phyloP scores from a whole-genome alignment of 208 protist genomes.

The Leishmania guyanensis region DNA sequence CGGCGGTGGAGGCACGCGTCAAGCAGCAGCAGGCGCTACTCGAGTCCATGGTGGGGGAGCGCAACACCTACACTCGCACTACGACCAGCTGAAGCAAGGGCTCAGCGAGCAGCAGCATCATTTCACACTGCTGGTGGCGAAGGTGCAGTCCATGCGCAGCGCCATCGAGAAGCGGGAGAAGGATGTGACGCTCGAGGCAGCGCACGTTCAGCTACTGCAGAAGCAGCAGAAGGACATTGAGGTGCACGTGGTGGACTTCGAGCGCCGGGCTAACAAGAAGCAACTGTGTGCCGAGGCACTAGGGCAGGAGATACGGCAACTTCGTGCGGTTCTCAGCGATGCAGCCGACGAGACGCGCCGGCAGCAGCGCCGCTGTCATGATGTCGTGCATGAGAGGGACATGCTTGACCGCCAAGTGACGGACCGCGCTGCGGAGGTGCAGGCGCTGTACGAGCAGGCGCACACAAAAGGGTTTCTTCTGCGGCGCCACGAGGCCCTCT shows the following conservation, averaged over 20 bases:
- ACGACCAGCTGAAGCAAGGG: slow-evolving; percentile 94
- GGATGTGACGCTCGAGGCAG: slow-evolving; percentile 45
- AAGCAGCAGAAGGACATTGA: slow-evolving; percentile 59
- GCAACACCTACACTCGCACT: slow-evolving; percentile 97
- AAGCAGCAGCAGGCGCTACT: slow-evolving; percentile 83
- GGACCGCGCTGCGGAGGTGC: slow-evolving; percentile 94
- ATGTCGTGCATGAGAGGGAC: slow-evolving; percentile 95
- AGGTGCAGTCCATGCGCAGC: slow-evolving; percentile 92
- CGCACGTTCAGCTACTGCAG: slow-evolving; percentile 44
- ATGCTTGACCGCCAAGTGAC: slow-evolving; percentile 94
- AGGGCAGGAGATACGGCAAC: slow-evolving; percentile 85
- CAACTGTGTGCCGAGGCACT: slow-evolving; percentile 44
- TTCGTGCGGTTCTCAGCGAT: slow-evolving; percentile 93
- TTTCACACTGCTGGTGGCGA: slow-evolving; percentile 95
- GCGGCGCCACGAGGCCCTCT: slow-evolving; percentile 94
- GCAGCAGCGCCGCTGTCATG: slow-evolving; percentile 92
- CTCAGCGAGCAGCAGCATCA: slow-evolving; percentile 94
- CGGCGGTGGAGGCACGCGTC: slow-evolving; percentile 64
- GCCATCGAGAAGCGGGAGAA: slow-evolving; percentile 91
- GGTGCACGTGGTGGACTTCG: slow-evolving; percentile 46
- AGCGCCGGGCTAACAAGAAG: slow-evolving; percentile 41
- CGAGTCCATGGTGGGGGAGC: slow-evolving; percentile 93
- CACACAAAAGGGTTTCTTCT: slow-evolving; percentile 94
- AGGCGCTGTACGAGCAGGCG: slow-evolving; percentile 96
- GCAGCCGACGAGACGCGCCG: slow-evolving; percentile 83